phyloP scores from a whole-genome alignment of 2,329 filamentous ascomycete genomes.

The Beauveria asiatica region DNA sequence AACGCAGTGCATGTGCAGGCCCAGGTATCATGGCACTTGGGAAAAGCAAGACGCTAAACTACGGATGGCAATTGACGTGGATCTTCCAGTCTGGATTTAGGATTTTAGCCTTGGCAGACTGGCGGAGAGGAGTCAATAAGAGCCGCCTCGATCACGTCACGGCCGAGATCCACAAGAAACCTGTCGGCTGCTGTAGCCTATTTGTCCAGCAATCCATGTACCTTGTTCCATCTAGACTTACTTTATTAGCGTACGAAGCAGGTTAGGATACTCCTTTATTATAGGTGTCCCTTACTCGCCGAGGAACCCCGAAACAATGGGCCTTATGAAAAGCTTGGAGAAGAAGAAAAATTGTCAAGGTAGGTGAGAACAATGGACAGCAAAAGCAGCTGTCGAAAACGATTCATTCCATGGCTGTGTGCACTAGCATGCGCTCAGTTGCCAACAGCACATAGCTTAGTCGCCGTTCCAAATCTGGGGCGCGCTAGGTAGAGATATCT shows the following conservation, averaged over 20 bases:
- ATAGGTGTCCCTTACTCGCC: neutral
- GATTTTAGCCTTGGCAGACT: neutral
- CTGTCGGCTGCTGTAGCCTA: neutral
- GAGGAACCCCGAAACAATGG: neutral
- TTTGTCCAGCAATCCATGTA: neutral
- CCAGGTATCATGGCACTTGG: slow-evolving; percentile 1
- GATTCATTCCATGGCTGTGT: neutral
- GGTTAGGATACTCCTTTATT: neutral
- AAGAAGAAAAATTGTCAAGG: neutral
- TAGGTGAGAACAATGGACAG: neutral
- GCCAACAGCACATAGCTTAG: neutral
- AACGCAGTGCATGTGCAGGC: neutral
- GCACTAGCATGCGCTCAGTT: neutral
- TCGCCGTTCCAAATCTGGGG: neutral
- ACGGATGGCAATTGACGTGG: slow-evolving; percentile 5
- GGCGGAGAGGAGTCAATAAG: neutral
- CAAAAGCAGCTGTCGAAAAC: neutral
- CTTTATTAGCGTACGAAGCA: neutral
- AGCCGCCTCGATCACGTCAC: slow-evolving; percentile 8
- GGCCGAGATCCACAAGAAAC: neutral
- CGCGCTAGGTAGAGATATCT: too few species aligned
- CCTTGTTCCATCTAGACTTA: neutral
- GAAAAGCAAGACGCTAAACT: slow-evolving; percentile 2
- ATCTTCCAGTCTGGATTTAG: slow-evolving; percentile 3
- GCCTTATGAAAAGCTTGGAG: neutral